Percentiles rank a stretch among this genome's conserved stretches.
These are phyloP conservation scores for Lactarius hatsudake DNA, from an alignment of 768 basidiomycete species.

Conservation along the genomic window DNA sequence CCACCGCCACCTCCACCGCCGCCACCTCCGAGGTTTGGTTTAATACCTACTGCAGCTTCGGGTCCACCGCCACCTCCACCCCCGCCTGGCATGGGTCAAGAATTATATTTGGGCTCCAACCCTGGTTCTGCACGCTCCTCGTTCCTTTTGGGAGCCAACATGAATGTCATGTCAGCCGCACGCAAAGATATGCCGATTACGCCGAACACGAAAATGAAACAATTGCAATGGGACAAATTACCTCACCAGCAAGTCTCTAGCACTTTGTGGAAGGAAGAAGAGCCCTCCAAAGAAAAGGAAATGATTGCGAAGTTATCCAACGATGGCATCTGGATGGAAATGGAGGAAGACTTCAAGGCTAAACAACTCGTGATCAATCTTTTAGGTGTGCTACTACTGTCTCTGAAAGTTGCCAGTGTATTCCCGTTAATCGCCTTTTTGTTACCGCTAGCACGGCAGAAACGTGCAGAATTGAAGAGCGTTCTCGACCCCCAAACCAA, in stretches of 20 bases:
- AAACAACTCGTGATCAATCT: constrained; percentile 91
- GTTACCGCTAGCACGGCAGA: constrained; percentile 60
- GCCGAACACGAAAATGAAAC: constrained; percentile 92
- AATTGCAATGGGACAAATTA: constrained; percentile 98
- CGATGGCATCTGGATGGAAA: constrained; percentile 90
- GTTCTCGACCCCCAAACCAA: constrained; percentile 89
- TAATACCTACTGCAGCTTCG: constrained; percentile 30
- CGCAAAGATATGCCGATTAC: constrained; percentile 86
- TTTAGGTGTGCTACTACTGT: constrained; percentile 54
- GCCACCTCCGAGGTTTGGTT: constrained; percentile 35
- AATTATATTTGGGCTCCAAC: constrained; percentile 39
- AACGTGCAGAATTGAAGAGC: constrained; percentile 85
- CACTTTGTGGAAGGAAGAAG: constrained; percentile 82
- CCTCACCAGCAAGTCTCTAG: constrained; percentile 80
- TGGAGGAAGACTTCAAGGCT: constrained; percentile 98
- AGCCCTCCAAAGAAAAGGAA: constrained; percentile 65
- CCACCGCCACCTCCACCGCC: constrained; percentile 39
- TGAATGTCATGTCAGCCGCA: constrained; percentile 53
- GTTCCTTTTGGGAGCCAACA: constrained; percentile 54
- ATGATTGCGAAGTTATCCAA: constrained; percentile 78
- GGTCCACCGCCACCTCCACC: constrained; percentile 39
- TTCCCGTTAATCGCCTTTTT: background rate
- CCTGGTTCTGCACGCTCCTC: constrained; percentile 57
- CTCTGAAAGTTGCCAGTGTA: background rate
- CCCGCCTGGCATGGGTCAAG: constrained; percentile 35